Evolutionary conservation across 2,329 filamentous ascomycete species (phyloP).

Genomic region (Coniochaeta sp.): DNA sequence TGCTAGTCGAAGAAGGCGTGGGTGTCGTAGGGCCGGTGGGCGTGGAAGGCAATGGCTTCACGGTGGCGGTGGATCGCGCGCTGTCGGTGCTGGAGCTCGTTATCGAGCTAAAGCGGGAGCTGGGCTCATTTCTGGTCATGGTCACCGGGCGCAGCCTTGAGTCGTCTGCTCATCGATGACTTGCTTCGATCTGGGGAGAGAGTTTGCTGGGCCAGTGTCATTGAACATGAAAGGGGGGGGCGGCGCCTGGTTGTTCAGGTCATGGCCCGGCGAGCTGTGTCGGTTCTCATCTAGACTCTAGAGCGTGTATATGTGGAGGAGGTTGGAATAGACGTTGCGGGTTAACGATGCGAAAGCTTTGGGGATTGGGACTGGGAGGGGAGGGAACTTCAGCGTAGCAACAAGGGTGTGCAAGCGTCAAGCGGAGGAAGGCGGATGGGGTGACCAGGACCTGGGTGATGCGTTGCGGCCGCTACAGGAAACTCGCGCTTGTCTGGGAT

Average conservation of each 20-base stretch:
- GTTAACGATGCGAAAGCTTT: too few species aligned
- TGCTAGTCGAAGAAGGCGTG: conserved; percentile 1
- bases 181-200: too few species aligned
- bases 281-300: not conserved
- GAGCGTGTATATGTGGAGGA: not conserved
- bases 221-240: not conserved
- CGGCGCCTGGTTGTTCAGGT: not conserved
- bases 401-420: too few species aligned
- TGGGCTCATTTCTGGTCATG: conserved; percentile 63
- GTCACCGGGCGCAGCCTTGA: conserved; percentile 26
- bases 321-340: not conserved
- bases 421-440: too few species aligned
- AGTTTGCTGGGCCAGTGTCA: not conserved
- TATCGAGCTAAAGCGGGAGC: conserved; percentile 58
- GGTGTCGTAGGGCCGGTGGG: conserved; percentile 13
- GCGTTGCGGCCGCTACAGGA: not conserved
- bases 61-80: conserved; percentile 59
- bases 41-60: conserved; percentile 37
- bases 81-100: conserved; percentile 61
- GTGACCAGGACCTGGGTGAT: too few species aligned
- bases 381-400: too few species aligned
- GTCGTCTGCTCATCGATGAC: conserved; percentile 7
- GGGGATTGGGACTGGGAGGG: too few species aligned
- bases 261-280: not conserved
- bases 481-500: not conserved